A percentile compares a stretch with the other conserved stretches of the same genome.
Conservation (phyloP, 228 moss, liverwort and hornwort species). For the Sphagnum magellanicum region DNA sequence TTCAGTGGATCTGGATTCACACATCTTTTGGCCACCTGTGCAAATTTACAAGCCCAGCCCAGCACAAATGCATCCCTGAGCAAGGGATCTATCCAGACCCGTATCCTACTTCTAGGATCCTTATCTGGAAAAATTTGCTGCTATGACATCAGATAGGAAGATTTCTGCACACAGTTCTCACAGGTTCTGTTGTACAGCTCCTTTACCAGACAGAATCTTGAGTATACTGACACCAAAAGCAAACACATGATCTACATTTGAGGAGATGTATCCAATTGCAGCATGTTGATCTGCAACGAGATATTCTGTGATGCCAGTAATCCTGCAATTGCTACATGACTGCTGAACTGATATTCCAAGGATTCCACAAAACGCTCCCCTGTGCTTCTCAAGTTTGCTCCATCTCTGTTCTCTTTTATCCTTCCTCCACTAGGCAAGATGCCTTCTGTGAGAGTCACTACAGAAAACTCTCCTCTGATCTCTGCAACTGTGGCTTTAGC, state of each 20-base stretch:
- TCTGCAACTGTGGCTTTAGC: slow-evolving; percentile 71
- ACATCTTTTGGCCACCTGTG: slow-evolving; percentile 70
- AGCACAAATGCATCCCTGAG: slow-evolving; percentile 75
- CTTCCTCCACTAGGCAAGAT: neutral
- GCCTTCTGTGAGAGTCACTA: slow-evolving; percentile 1
- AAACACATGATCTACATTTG: slow-evolving; percentile 68
- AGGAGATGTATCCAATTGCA: slow-evolving; percentile 40
- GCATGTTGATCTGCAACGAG: slow-evolving; percentile 82
- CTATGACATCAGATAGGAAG: slow-evolving; percentile 48
- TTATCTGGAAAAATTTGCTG: slow-evolving; percentile 48
- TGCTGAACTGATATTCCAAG: slow-evolving; percentile 29
- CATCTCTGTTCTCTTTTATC: neutral
- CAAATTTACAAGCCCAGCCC: slow-evolving; percentile 44
- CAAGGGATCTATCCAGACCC: slow-evolving; percentile 81
- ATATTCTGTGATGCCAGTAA: slow-evolving; percentile 81
- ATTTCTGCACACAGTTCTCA: slow-evolving; percentile 36
- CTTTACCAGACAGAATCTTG: slow-evolving; percentile 85
- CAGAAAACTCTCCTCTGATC: slow-evolving; percentile 49
- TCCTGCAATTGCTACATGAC: slow-evolving; percentile 60
- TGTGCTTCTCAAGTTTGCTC: slow-evolving; percentile 2
- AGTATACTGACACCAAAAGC: slow-evolving; percentile 74
- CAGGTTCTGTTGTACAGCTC: slow-evolving; percentile 42
- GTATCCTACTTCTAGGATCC: slow-evolving; percentile 52
- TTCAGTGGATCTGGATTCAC: slow-evolving; percentile 46
- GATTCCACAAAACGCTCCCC: slow-evolving; percentile 10